Evolutionary conservation across 1,284 basidiomycete species (phyloP).

Genomic region (Lignosus rhinocerotis): DNA sequence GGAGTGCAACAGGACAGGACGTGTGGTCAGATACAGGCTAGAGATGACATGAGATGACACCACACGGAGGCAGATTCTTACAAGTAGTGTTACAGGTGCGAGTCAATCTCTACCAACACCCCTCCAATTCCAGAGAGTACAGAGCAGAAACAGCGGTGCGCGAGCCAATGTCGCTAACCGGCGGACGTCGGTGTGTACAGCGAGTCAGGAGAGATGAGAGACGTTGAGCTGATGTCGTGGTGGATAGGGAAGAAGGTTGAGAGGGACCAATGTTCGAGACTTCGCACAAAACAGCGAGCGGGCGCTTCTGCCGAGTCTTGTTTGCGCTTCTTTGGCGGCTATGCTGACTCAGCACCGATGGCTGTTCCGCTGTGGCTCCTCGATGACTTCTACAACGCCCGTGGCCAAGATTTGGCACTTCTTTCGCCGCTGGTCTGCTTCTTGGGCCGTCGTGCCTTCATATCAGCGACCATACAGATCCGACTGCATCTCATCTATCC

Average conservation of each 20-base stretch:
- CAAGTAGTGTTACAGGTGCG: conserved; percentile 35
- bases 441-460: not conserved
- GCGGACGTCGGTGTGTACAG: conserved; percentile 7
- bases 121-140: conserved; percentile 22
- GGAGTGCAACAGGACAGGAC: conserved; percentile 28
- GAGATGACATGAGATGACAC: conserved; percentile 20
- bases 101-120: conserved; percentile 29
- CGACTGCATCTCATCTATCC: conserved; percentile 1
- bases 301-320: conserved; percentile 16
- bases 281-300: conserved; percentile 17
- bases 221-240: conserved; percentile 9
- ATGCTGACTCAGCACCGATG: conserved; percentile 30
- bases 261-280: conserved; percentile 11
- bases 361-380: conserved; percentile 3
- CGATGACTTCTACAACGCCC: not conserved
- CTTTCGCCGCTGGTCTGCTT: not conserved
- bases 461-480: conserved; percentile 1
- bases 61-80: conserved; percentile 30
- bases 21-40: conserved; percentile 32
- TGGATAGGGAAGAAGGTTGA: conserved; percentile 16
- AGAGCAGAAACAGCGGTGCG: conserved; percentile 13
- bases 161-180: not conserved
- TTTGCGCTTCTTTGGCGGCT: conserved; percentile 22
- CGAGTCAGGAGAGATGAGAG: conserved; percentile 4
- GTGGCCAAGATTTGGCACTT: not conserved